Base-by-base conservation (phyloP, 176 grass and related monocot genomes). In the Urochloa ruziziensis region DNA sequence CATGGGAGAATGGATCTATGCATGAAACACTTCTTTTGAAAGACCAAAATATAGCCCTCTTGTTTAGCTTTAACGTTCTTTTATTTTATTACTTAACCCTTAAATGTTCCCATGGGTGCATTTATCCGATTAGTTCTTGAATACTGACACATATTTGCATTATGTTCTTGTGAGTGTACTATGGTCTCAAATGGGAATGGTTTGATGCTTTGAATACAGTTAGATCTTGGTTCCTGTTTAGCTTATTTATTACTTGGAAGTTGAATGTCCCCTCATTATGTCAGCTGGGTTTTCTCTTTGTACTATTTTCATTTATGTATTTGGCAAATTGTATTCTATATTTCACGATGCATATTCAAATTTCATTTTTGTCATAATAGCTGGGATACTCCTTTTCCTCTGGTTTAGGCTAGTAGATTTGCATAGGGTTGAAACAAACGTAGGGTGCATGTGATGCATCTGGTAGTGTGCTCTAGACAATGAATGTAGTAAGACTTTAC, bases 71-170 rank as follows among this genome's bases (percentile, higher is more conserved):
- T 30, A 40, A 40, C 39, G 7, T 40, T 40, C 39, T 40, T 40
- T n/a, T n/a, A n/a, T n/a, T 29, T n/a, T 51, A 63, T 83, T 19
- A 27, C 5, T 52, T n/a, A 39, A 66, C 23, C 16, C 19, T 65
- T 65, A 29, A n/a, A 73, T 48, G 6, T 37, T 78, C 58, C 36
- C n/a, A 17, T 65, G 56, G 42, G 9, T 62, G 49, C 18, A 33
- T 29, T 71, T 62, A 43, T 6, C 69, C 1, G 5, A 52, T n/a
- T 53, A 15, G 7, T 83, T 37, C 65, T 68, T 90, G 48, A 92
- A 82, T 44, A 74, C 39, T 18, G n/a, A 58, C 16, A 27, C 56
- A 34, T 78, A 2, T 73, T 9, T 47, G 10, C 3, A 64, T 57
- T 33, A 48, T 3, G 2, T 53, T 67, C 21, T 74, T 82, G 16